A percentile compares a stretch with the other conserved stretches of the same genome.
Evolutionary conservation across 345 rosid species (phyloP).

Genomic region (Garcia nutans): DNA sequence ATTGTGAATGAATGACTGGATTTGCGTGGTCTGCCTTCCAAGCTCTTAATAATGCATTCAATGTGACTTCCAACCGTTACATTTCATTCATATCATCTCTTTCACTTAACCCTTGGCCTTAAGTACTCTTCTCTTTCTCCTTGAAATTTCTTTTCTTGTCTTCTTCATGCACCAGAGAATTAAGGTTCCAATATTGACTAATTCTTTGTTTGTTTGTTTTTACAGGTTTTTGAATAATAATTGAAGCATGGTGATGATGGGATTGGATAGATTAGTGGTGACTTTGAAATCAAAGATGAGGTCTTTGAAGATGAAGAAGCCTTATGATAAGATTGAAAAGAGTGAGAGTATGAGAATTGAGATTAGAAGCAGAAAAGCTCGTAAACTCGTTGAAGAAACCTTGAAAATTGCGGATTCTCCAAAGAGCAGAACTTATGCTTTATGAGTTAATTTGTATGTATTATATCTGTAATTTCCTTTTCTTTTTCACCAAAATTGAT

Average conservation of each 20-base stretch:
- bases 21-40: constrained; percentile 35
- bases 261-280: constrained; percentile 52
- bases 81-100: constrained; percentile 24
- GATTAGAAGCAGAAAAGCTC: constrained; percentile 78
- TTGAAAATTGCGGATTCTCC: constrained; percentile 80
- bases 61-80: not conserved
- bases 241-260: constrained; percentile 45
- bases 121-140: not conserved
- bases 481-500: not conserved
- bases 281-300: constrained; percentile 67
- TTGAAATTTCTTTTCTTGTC: too few relatives aligned
- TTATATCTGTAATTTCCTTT: too few relatives aligned
- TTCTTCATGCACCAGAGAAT: too few relatives aligned
- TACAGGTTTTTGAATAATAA: not conserved
- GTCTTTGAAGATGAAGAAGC: constrained; percentile 55
- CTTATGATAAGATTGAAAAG: constrained; percentile 80
- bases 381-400: constrained; percentile 67
- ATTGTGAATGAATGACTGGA: too few relatives aligned
- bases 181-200: not conserved
- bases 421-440: constrained; percentile 47
- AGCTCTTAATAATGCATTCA: constrained; percentile 8
- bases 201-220: not conserved
- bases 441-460: constrained; percentile 21
- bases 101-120: not conserved
- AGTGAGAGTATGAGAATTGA: constrained; percentile 95